A percentile compares a stretch with the other conserved stretches of the same genome.
Conservation (phyloP, 306 rosid genomes). For the Ochetophila trinervis region DNA sequence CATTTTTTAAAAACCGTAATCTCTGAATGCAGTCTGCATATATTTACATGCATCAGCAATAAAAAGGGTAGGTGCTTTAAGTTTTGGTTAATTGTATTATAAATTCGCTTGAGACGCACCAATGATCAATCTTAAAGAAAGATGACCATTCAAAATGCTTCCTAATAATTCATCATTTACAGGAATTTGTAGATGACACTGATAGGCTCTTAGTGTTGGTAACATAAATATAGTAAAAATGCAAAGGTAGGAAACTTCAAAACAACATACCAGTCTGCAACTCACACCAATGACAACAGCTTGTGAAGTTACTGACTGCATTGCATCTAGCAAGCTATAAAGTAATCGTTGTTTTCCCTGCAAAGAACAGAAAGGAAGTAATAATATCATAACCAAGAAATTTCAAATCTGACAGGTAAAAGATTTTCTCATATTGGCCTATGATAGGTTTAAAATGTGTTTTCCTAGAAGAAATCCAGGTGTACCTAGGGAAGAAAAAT, state of each 20-base stretch:
- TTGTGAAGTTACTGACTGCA: conserved; percentile 86
- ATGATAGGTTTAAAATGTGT: background rate
- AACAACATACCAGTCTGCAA: conserved; percentile 70
- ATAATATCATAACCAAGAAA: conserved; percentile 18
- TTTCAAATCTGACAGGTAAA: conserved; percentile 12
- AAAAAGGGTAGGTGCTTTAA: background rate
- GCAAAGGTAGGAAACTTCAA: conserved; percentile 21
- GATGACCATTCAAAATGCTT: background rate
- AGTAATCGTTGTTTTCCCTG: conserved; percentile 93
- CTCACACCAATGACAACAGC: conserved; percentile 89
- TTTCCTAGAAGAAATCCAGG: background rate
- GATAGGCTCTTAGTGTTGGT: background rate
- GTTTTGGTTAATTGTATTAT: background rate
- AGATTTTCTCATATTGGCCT: conserved; percentile 9
- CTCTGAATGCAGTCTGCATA: conserved; percentile 2
- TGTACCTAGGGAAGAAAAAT: background rate
- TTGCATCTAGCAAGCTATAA: conserved; percentile 88
- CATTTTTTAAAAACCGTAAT: conserved; percentile 16
- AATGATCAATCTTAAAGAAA: background rate
- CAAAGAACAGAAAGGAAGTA: conserved; percentile 18
- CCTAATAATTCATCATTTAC: background rate
- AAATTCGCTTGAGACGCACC: background rate
- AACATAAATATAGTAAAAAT: background rate
- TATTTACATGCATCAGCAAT: background rate
- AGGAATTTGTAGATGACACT: conserved; percentile 16